These are phyloP conservation scores for Debaryomycetaceae sp. DNA, from an alignment of 1,139 yeast species.

Conservation along the genomic window DNA sequence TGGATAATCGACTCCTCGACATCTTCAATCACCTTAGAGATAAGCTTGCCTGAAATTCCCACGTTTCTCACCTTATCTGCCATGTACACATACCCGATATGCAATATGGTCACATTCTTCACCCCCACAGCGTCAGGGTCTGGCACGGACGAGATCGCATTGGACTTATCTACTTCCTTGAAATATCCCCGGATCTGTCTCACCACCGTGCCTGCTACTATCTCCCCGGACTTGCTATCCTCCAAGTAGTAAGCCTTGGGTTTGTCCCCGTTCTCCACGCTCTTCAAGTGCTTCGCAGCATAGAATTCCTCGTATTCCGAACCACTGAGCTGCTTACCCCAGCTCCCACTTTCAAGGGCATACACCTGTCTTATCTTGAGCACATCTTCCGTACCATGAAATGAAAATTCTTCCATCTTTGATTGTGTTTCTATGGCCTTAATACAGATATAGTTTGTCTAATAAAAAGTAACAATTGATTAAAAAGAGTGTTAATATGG, in stretches of 20 bases:
- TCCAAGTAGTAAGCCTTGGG: constrained; percentile 27
- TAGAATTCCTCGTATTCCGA: constrained; percentile 24
- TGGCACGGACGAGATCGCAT: constrained; percentile 28
- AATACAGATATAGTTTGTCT: too few relatives aligned
- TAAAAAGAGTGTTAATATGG: neutral
- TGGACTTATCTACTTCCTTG: constrained; percentile 29
- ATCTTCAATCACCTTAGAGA: constrained; percentile 26
- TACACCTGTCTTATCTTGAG: constrained; percentile 24
- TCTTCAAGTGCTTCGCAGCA: constrained; percentile 13
- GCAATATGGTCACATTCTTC: constrained; percentile 24
- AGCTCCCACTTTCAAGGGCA: constrained; percentile 25
- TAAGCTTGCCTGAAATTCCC: constrained; percentile 30
- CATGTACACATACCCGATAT: constrained; percentile 29
- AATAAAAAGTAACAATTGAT: too few relatives aligned
- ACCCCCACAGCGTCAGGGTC: constrained; percentile 36
- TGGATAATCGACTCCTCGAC: constrained; percentile 30
- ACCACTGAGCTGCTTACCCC: constrained; percentile 25
- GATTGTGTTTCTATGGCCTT: too few relatives aligned
- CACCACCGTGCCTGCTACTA: constrained; percentile 28
- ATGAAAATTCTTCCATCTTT: constrained; percentile 3
- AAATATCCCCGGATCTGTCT: constrained; percentile 25
- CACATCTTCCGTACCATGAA: constrained; percentile 25
- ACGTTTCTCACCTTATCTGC: constrained; percentile 22
- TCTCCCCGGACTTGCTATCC: constrained; percentile 20
- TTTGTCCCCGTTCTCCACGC: constrained; percentile 12